Evolutionary conservation across 1,139 yeast species (phyloP).

Genomic region (Pichia sorboxylosa): DNA sequence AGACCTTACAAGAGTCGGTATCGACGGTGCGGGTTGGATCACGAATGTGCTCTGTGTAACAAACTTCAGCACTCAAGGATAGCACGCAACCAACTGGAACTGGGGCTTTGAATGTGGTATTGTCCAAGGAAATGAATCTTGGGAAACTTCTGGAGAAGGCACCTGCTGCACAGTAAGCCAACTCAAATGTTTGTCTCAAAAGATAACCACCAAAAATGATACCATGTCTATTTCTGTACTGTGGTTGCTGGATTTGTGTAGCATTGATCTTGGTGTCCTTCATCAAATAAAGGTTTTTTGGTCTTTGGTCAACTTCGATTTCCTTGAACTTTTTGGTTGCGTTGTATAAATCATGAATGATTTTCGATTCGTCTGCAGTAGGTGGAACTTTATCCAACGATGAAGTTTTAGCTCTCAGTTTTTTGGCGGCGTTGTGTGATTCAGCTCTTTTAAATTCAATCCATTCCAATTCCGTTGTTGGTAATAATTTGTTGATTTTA

Average conservation of each 20-base stretch:
- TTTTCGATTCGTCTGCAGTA: slow-evolving; percentile 55
- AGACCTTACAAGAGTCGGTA: slow-evolving; percentile 27
- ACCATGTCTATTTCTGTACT: slow-evolving; percentile 85
- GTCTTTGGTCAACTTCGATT: slow-evolving; percentile 21
- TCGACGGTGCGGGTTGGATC: slow-evolving; percentile 25
- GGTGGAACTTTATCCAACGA: slow-evolving; percentile 54
- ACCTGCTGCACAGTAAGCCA: slow-evolving; percentile 87
- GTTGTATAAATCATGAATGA: slow-evolving; percentile 71
- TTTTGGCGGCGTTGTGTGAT: slow-evolving; percentile 76
- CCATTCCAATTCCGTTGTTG: slow-evolving; percentile 66
- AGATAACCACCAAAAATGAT: slow-evolving; percentile 93
- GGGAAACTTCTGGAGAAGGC: slow-evolving; percentile 78
- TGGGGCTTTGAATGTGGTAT: slow-evolving; percentile 84
- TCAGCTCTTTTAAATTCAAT: slow-evolving; percentile 80
- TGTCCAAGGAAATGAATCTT: slow-evolving; percentile 77
- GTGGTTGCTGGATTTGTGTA: slow-evolving; percentile 89
- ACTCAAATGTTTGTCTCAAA: slow-evolving; percentile 82
- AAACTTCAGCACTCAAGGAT: slow-evolving; percentile 68
- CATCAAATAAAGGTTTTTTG: slow-evolving; percentile 50
- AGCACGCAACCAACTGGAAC: slow-evolving; percentile 91
- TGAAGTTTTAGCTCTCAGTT: slow-evolving; percentile 56
- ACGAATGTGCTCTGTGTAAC: slow-evolving; percentile 69
- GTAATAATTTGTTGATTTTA: slow-evolving; percentile 71
- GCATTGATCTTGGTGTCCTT: slow-evolving; percentile 58
- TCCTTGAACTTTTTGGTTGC: slow-evolving; percentile 33